phyloP scores from a whole-genome alignment of 805 yeast genomes.

The Ogataea paradorogensis region DNA sequence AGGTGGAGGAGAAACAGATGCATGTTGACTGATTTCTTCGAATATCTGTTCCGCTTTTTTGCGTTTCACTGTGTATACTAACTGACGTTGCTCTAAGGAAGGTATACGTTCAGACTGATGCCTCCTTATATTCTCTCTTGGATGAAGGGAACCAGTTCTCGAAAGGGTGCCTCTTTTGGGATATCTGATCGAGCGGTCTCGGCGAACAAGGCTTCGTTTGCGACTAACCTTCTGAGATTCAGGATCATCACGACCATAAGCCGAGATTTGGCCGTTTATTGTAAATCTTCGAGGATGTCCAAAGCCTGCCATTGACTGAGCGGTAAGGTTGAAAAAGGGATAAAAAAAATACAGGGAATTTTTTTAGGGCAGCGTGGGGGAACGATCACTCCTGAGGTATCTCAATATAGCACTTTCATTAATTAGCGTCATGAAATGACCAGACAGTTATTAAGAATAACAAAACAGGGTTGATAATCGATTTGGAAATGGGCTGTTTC shows the following conservation, averaged over 20 bases:
- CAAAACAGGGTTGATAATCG: too few species aligned
- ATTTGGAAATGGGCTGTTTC: too few species aligned
- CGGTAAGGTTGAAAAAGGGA: conserved; percentile 8
- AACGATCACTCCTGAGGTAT: background rate
- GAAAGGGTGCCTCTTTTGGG: conserved; percentile 1
- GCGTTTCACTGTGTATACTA: background rate
- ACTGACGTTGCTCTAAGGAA: background rate
- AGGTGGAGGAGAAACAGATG: background rate
- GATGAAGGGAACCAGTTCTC: conserved; percentile 3
- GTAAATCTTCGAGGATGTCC: conserved; percentile 4
- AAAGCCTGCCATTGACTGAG: conserved; percentile 4
- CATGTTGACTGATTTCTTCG: background rate
- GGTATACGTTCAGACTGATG: conserved; percentile 1
- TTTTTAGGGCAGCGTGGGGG: background rate
- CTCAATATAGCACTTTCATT: too few species aligned
- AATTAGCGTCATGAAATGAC: too few species aligned
- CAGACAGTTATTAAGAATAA: too few species aligned
- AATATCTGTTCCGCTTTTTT: background rate
- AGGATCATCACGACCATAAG: conserved; percentile 20
- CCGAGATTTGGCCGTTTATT: background rate
- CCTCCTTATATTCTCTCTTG: background rate
- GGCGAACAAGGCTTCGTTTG: conserved; percentile 74
- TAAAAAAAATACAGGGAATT: conserved; percentile 2
- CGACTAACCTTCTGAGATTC: conserved; percentile 39
- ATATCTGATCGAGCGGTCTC: conserved; percentile 55